Evolutionary conservation across 2,329 filamentous ascomycete genomes (phyloP), one percentile per base, ranked within the genome.

Genomic region (Chaetomium globosum): DNA sequence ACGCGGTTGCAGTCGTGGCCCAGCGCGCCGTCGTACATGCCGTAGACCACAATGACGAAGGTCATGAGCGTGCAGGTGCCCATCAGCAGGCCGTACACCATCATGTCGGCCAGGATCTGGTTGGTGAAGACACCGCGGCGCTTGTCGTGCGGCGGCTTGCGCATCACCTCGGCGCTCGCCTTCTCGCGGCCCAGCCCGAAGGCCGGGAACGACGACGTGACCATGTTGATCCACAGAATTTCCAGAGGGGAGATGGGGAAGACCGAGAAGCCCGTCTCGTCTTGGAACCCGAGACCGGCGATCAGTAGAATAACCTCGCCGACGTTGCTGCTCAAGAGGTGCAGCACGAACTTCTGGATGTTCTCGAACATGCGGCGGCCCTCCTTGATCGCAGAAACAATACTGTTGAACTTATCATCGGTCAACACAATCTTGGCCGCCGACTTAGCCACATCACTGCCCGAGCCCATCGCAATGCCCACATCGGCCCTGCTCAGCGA

Each of bases 181-280:
- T 83, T 80, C 76, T 96, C 92, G 70, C 92, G 89, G 23, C 92
- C 92, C 0, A 97, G 85, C 52, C 92, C 93, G 80, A 97, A 95
- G 65, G 93, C 93, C 1, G 92, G 92, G 76, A 95, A 87, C 1
- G 89, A 91, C 49, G 91, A 94, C 0, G 93, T 97, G 63, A 95
- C 85, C 90, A 96, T 94, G 77, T 96, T 96, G 76, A 97, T 92
- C 92, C 92, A 97, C 65, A 97, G 85, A 68, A 96, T 94, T 72
- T 96, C 89, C 12, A 96, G 87, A 0, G 93, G 92, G 0, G 91
- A 87, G 53, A 96, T 85, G 4, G 92, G 93, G 76, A 96, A 96
- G 10, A 96, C 92, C 0, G 92, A 95, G 67, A 91, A 83, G 9
- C 85, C 83, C 10, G 82, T 80, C 2, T 77, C 70, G 73, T 96